Base-by-base conservation (phyloP, 1,139 yeast genomes). In the Debaryomycetaceae sp. region DNA sequence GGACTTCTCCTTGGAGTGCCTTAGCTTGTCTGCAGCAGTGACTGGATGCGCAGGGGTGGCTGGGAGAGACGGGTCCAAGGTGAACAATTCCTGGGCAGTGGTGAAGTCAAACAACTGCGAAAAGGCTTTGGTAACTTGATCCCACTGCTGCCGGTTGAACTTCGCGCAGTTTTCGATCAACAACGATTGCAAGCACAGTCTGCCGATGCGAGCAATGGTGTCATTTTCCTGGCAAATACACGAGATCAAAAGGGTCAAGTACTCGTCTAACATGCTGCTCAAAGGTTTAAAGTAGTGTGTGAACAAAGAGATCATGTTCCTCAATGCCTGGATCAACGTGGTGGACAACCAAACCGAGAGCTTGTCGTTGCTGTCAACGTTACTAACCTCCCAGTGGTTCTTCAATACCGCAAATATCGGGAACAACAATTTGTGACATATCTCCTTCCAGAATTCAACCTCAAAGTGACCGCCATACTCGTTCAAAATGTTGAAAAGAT, bases 211-310 rank as follows among this genome's bases (percentile, higher is more conserved):
- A 1, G 97, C 94, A 45, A 93, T 89, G 0, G 97, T 88, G 48
- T 91, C 98, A 53, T 91, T 91, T 46, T 89, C 96, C 56, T 91
- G 98, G 48, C 96, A 86, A 32, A 91, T 85, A 58, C 98, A 93
- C 6, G 91, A 80, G 3, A 79, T 79, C 34, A 93, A 59, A 35
- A 93, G 66, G 24, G 77, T 78, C 56, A 93, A 65, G 51, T 83
- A 86, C 2, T 86, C 93, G 38, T 75, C 83, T 34, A 91, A 65
- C 74, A 83, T 75, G 26, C 74, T 67, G 42, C 79, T 79, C 48
- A 91, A 71, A 2, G 79, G 72, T 21, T 71, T 81, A 53, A 86
- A 91, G 56, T 83, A 89, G 41, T 80, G 83, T 1, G 89, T 75
- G 48, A 89, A 82, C 37, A 93, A 63, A 0, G 84, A 79, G 43